These are phyloP conservation scores for Actinomortierella wolfii DNA, from an alignment of 371 early-diverging fungal species.

Conservation along the genomic window DNA sequence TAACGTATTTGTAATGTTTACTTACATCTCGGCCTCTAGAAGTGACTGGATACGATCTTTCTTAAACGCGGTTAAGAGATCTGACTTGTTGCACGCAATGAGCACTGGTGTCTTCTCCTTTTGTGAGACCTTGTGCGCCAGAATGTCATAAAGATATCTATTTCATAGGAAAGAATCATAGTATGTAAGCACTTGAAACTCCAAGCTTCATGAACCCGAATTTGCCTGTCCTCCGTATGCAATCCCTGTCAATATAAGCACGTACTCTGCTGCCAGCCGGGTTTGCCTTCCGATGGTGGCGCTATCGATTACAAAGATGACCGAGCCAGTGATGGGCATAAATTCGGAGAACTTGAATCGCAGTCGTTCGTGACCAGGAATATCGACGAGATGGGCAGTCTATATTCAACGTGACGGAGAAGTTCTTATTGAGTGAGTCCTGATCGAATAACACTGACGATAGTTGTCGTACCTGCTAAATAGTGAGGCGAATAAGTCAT, in stretches of 20 bases:
- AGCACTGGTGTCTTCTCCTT: slow-evolving; percentile 64
- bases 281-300: slow-evolving; percentile 57
- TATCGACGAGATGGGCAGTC: slow-evolving; percentile 73
- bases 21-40: slow-evolving; percentile 82
- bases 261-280: slow-evolving; percentile 61
- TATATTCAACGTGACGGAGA: slow-evolving; percentile 7
- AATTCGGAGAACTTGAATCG: slow-evolving; percentile 74
- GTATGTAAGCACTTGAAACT: not conserved
- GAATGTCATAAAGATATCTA: slow-evolving; percentile 75
- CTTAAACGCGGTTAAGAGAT: slow-evolving; percentile 72
- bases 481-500: no score
- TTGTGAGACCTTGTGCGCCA: slow-evolving; percentile 64
- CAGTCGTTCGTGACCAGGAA: slow-evolving; percentile 89
- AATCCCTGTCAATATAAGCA: not conserved
- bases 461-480: no score
- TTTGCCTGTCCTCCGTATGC: not conserved
- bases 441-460: no score
- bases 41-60: slow-evolving; percentile 63
- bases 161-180: not conserved
- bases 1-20: not conserved
- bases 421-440: slow-evolving; percentile 5
- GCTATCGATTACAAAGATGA: slow-evolving; percentile 84
- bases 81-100: slow-evolving; percentile 86
- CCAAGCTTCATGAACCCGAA: not conserved
- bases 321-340: slow-evolving; percentile 68